Conservation (phyloP, 129 eudicot genomes). For the Solidago caesia region DNA sequence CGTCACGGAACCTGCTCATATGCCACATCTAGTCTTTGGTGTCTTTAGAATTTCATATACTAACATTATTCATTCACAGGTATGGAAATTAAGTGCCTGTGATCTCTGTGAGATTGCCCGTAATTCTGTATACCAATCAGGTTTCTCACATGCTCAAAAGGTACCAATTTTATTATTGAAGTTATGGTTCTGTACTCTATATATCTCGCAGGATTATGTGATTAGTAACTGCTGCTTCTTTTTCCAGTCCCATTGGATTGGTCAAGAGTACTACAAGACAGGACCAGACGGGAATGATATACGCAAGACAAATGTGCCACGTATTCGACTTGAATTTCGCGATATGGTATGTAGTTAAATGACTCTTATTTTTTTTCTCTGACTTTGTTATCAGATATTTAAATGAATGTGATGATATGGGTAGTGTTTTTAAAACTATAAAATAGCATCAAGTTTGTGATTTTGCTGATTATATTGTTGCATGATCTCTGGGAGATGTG, state of each 20-base stretch:
- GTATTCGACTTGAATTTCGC: constrained; percentile 88
- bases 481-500: background rate
- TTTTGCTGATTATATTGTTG: no score
- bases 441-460: no score
- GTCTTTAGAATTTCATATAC: background rate
- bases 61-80: constrained; percentile 41
- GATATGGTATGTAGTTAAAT: constrained; percentile 50
- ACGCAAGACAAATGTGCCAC: constrained; percentile 96
- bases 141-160: constrained; percentile 95
- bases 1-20: background rate
- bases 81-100: constrained; percentile 96
- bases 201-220: constrained; percentile 3
- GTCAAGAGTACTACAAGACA: constrained; percentile 78
- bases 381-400: no score
- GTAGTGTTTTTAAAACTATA: no score
- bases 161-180: constrained; percentile 34
- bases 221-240: background rate
- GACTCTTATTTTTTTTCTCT: no score
- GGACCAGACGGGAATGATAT: constrained; percentile 98
- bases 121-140: constrained; percentile 95
- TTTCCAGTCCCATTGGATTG: constrained; percentile 90
- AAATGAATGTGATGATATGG: no score
- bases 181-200: background rate
- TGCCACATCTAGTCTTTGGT: background rate
- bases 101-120: constrained; percentile 99